phyloP scores from a whole-genome alignment of 305 asterid genomes.

The Lippia alba region DNA sequence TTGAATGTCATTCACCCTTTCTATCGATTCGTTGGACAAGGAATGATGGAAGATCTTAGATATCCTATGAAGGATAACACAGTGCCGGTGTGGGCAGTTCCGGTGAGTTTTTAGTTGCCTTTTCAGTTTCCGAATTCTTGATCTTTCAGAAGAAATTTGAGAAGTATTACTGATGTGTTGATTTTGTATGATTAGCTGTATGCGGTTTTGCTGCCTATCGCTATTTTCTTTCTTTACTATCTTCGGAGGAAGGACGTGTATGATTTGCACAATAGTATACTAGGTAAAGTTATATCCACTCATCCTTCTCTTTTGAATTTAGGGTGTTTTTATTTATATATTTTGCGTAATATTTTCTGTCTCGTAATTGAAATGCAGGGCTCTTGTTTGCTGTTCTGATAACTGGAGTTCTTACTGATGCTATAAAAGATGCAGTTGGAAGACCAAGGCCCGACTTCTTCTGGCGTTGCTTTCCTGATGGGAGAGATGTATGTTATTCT shows the following conservation, averaged over 20 bases:
- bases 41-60: constrained; percentile 77
- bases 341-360: neutral
- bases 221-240: constrained; percentile 64
- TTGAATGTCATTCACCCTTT: constrained; percentile 71
- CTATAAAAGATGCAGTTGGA: constrained; percentile 82
- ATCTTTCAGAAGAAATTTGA: neutral
- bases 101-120: constrained; percentile 55
- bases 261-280: constrained; percentile 79
- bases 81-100: constrained; percentile 87
- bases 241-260: constrained; percentile 75
- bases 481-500: constrained; percentile 56
- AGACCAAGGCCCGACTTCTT: constrained; percentile 88
- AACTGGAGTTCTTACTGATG: constrained; percentile 82
- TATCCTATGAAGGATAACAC: constrained; percentile 89
- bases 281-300: constrained; percentile 53
- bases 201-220: constrained; percentile 81
- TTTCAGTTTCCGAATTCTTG: neutral
- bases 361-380: constrained; percentile 56
- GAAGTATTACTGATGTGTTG: constrained; percentile 7
- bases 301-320: constrained; percentile 8
- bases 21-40: constrained; percentile 78
- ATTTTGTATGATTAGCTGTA: constrained; percentile 53
- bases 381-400: constrained; percentile 75
- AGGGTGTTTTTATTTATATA: neutral
- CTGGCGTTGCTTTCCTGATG: constrained; percentile 96